These are phyloP conservation scores for Ustilago curta DNA, from an alignment of 1,284 basidiomycete species.

Conservation along the genomic window DNA sequence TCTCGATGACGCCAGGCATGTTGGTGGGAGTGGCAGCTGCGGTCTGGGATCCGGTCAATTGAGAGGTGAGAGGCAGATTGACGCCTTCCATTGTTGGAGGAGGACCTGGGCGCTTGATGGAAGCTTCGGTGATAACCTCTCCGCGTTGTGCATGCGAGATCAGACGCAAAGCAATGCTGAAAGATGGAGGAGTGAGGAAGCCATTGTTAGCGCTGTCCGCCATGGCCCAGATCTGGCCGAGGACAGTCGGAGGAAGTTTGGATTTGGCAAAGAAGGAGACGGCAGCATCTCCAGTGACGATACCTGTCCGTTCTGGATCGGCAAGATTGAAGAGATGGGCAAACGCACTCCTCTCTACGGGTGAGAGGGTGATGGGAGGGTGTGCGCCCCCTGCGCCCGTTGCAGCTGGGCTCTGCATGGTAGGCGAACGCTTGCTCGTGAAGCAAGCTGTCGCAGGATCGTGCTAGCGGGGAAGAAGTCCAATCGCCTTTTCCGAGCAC, in stretches of 20 bases:
- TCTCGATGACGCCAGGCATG: slow-evolving; percentile 53
- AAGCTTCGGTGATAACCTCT: slow-evolving; percentile 75
- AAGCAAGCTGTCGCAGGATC: neutral
- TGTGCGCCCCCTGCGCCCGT: slow-evolving; percentile 28
- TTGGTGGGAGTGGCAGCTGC: slow-evolving; percentile 14
- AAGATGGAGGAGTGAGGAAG: slow-evolving; percentile 71
- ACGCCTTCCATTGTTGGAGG: slow-evolving; percentile 83
- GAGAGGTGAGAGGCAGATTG: slow-evolving; percentile 69
- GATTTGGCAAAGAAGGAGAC: slow-evolving; percentile 67
- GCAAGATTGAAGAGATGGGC: slow-evolving; percentile 65
- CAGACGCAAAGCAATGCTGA: slow-evolving; percentile 86
- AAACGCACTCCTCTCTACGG: slow-evolving; percentile 62
- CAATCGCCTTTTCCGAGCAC: neutral
- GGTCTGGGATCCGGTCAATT: slow-evolving; percentile 35
- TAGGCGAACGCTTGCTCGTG: neutral
- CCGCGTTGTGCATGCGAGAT: slow-evolving; percentile 94
- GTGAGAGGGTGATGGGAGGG: slow-evolving; percentile 45
- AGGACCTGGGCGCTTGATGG: slow-evolving; percentile 75
- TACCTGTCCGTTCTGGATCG: slow-evolving; percentile 60
- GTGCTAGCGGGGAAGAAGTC: neutral
- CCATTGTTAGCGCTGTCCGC: slow-evolving; percentile 79
- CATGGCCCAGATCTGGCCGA: slow-evolving; percentile 93
- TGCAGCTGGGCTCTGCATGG: slow-evolving; percentile 54
- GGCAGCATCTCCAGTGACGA: slow-evolving; percentile 65
- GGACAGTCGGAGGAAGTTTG: slow-evolving; percentile 67